Conservation (phyloP, 148 eudicot genomes). For the Vaccinium darrowii region DNA sequence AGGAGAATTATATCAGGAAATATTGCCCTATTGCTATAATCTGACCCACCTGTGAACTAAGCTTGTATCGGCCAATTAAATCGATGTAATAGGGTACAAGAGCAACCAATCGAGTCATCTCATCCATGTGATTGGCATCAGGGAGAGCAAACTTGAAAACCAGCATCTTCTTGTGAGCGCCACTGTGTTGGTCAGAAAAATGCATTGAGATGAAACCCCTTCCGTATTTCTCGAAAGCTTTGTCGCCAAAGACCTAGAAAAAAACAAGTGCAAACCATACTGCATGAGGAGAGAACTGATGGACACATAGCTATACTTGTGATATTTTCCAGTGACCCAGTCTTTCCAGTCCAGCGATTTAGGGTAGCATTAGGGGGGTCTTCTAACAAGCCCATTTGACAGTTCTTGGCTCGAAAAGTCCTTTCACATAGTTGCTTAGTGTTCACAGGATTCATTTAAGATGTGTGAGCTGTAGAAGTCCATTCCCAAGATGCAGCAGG, state of each 20-base stretch:
- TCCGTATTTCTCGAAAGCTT: slow-evolving; percentile 74
- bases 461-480: too few species aligned
- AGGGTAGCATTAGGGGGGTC: too few species aligned
- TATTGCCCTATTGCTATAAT: background rate
- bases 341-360: too few species aligned
- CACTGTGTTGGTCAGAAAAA: slow-evolving; percentile 81
- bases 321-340: too few species aligned
- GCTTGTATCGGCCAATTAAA: slow-evolving; percentile 84
- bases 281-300: background rate
- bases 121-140: slow-evolving; percentile 62
- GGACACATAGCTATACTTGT: background rate
- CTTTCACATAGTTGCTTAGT: too few species aligned
- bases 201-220: slow-evolving; percentile 89
- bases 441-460: too few species aligned
- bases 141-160: slow-evolving; percentile 92
- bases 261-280: slow-evolving; percentile 11
- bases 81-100: slow-evolving; percentile 94
- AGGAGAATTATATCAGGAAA: background rate
- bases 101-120: slow-evolving; percentile 85
- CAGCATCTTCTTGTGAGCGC: slow-evolving; percentile 69
- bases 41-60: slow-evolving; percentile 74
- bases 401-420: too few species aligned
- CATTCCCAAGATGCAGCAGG: too few species aligned
- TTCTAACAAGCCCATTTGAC: too few species aligned
- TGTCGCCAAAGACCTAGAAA: slow-evolving; percentile 81